phyloP scores from a whole-genome alignment of 768 basidiomycete species.

The Leccinum obscurum region DNA sequence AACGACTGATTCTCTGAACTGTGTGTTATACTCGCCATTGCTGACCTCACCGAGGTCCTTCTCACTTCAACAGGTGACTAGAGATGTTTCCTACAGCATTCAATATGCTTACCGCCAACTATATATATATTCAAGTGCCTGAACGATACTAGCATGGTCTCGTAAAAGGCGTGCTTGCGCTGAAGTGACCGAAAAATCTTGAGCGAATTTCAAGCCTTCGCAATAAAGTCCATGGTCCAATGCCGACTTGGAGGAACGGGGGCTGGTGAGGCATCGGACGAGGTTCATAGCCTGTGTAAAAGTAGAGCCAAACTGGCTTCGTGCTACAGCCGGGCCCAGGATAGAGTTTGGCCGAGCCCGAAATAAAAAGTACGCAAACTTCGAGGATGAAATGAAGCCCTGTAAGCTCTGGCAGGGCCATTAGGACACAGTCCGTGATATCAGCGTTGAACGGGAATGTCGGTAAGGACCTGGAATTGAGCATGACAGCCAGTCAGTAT shows the following conservation, averaged over 20 bases:
- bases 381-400: constrained; percentile 29
- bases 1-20: constrained; percentile 9
- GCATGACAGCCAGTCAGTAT: constrained; percentile 3
- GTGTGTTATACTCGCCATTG: not conserved
- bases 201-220: constrained; percentile 2
- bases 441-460: constrained; percentile 25
- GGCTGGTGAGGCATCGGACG: constrained; percentile 17
- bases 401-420: constrained; percentile 25
- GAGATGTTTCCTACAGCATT: not conserved
- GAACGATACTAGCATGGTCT: constrained; percentile 26
- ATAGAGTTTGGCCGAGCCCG: constrained; percentile 32
- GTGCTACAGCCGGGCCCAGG: constrained; percentile 28
- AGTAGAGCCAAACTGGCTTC: constrained; percentile 31
- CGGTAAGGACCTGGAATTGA: not conserved
- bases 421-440: constrained; percentile 32
- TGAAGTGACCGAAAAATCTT: constrained; percentile 13
- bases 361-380: constrained; percentile 33
- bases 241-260: not conserved
- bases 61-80: constrained; percentile 23
- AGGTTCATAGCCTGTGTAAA: constrained; percentile 34
- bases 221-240: constrained; percentile 12
- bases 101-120: constrained; percentile 36
- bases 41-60: constrained; percentile 30
- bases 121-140: constrained; percentile 38
- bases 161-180: constrained; percentile 26